Base-by-base conservation (phyloP, 2,329 filamentous ascomycete species). In the Penicillium concentricum region DNA sequence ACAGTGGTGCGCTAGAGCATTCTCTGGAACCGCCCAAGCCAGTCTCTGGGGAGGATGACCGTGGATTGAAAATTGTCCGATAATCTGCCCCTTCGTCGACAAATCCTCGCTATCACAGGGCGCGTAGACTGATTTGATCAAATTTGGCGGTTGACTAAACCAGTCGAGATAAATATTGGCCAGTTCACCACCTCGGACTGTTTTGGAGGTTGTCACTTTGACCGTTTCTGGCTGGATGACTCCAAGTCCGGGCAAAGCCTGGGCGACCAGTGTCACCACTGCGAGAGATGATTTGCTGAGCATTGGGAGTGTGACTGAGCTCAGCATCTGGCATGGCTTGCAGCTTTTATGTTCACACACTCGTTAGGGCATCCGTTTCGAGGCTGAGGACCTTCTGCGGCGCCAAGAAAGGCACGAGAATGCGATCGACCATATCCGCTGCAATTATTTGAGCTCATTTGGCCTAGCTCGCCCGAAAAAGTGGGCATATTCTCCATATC, bases 21-120 rank as follows among this genome's bases (percentile, higher is more conserved):
- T 22, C 24, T 52, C 47, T 15, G 54, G 57, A 20, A 59, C 57
- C 16, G 38, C 57, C 57, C 57, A 59, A n/a, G 37, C 57, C 18
- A 59, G 26, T 34, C 57, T 46, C 16, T 54, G 49, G 13, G 57
- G 57, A 47, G 57, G 49, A 22, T 59, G 39, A 22, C 20, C 20
- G 13, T 43, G 10, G n/a, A 54, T 39, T 5, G 32, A 46, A 30
- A 53, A 51, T 15, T 32, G 54, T 12, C 54, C 57, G 26, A 59
- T 59, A 5, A 38, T 18, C 10, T 48, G 38, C 24, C 38, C 50
- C 2, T 46, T 41, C 22, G 26, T 18, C 28, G 20, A 26, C 2
- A 30, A 39, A 16, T 32, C n/a, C 9, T 49, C 24, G 10, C 12
- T 13, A 16, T 37, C 28, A 37, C 54, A 56, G 9, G 54, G 32